These are phyloP conservation scores for Russula sp. DNA, from an alignment of 768 basidiomycete species.

Conservation along the genomic window DNA sequence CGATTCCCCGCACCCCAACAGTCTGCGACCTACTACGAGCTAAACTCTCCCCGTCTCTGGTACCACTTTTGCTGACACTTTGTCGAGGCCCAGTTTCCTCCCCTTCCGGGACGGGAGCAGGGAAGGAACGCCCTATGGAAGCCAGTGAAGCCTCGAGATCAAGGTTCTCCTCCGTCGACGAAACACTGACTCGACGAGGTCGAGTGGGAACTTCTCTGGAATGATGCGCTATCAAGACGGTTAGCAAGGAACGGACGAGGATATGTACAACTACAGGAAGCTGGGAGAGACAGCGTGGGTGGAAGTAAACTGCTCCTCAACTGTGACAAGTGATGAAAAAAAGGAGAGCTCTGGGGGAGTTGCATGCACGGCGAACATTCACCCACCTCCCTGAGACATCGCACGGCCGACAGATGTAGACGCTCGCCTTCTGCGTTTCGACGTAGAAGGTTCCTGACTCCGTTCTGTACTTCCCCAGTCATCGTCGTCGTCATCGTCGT, in stretches of 20 bases:
- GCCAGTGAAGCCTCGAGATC: constrained; percentile 35
- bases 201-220: constrained; percentile 31
- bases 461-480: constrained; percentile 34
- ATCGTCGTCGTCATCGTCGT: constrained; percentile 55
- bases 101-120: constrained; percentile 25
- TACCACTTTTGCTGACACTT: not conserved
- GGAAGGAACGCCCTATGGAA: constrained; percentile 20
- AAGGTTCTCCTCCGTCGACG: constrained; percentile 31
- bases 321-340: constrained; percentile 1
- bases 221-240: constrained; percentile 16
- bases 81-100: constrained; percentile 19
- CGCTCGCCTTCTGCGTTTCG: constrained; percentile 32
- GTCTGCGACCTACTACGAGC: constrained; percentile 29
- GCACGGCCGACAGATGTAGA: constrained; percentile 32
- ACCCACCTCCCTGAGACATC: constrained; percentile 22
- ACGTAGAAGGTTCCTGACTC: constrained; percentile 41
- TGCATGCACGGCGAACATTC: not conserved
- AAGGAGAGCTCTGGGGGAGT: not conserved
- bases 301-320: not conserved
- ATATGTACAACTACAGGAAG: not conserved
- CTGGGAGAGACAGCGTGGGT: not conserved
- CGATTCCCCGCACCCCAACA: constrained; percentile 18
- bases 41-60: constrained; percentile 8
- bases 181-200: constrained; percentile 28
- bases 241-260: constrained; percentile 9